Percentiles rank a stretch among this genome's conserved stretches.
These are phyloP conservation scores for Luvunga scandens DNA, from an alignment of 345 rosid genomes.

Conservation along the genomic window DNA sequence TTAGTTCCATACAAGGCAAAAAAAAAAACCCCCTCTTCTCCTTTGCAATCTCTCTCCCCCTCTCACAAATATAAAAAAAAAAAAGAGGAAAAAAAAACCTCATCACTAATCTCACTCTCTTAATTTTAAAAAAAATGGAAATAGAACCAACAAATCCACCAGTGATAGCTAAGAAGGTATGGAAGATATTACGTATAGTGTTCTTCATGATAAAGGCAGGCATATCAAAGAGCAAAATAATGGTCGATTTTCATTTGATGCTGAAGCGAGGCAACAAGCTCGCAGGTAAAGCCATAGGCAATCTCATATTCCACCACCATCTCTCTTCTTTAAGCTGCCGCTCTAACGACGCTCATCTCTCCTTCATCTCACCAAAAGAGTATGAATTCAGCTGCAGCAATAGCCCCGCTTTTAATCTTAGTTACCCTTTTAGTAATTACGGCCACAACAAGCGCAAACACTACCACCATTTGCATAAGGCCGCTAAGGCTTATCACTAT, in stretches of 20 bases:
- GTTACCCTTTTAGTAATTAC: constrained; percentile 17
- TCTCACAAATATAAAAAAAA: background rate
- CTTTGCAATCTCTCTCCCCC: constrained; percentile 5
- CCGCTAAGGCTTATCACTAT: constrained; percentile 28
- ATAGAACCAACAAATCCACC: constrained; percentile 43
- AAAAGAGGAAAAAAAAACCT: background rate
- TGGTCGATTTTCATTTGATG: constrained; percentile 54
- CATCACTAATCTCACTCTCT: constrained; percentile 8
- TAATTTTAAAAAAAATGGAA: constrained; percentile 28
- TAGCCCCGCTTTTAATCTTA: constrained; percentile 48
- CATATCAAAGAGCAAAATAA: constrained; percentile 50
- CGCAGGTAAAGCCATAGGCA: constrained; percentile 55
- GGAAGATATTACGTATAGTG: constrained; percentile 47
- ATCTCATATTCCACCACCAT: constrained; percentile 43
- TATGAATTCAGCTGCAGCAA: constrained; percentile 98
- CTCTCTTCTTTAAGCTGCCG: constrained; percentile 63
- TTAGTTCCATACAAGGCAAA: constrained; percentile 6
- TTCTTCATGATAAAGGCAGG: constrained; percentile 55
- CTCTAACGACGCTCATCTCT: constrained; percentile 49
- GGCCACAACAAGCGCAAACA: constrained; percentile 33
- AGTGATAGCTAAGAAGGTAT: constrained; percentile 48
- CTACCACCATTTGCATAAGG: constrained; percentile 31
- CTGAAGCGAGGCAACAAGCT: constrained; percentile 51
- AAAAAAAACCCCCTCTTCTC: background rate
- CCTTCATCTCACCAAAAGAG: constrained; percentile 63